These are phyloP conservation scores for Alternaria triticina DNA, from an alignment of 2,329 filamentous ascomycete species.

Conservation along the genomic window DNA sequence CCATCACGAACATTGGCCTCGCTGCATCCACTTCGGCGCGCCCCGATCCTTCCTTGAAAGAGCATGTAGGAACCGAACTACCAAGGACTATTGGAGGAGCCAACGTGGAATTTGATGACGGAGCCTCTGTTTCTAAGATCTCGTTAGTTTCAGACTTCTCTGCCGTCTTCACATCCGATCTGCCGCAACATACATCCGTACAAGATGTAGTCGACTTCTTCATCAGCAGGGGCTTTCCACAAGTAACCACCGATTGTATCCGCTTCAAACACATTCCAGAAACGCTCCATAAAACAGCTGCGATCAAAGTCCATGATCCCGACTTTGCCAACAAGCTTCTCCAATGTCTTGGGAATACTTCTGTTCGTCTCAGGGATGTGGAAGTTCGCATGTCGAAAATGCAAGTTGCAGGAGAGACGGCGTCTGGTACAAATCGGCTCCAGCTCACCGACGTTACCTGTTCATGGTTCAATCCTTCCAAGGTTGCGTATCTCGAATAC, in stretches of 20 bases:
- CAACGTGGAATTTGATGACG: not conserved
- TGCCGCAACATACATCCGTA: not conserved
- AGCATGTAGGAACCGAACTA: not conserved
- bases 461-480: constrained; percentile 8
- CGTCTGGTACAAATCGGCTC: constrained; percentile 19
- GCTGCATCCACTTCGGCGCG: not conserved
- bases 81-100: not conserved
- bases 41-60: not conserved
- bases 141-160: not conserved
- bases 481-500: not conserved
- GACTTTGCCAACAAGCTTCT: constrained; percentile 1
- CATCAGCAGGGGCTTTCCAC: not conserved
- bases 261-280: not conserved
- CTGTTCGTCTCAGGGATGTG: not conserved
- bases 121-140: not conserved
- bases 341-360: not conserved
- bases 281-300: not conserved
- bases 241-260: not conserved
- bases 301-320: not conserved
- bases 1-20: not conserved
- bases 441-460: constrained; percentile 23
- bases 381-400: not conserved
- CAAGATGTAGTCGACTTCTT: not conserved
- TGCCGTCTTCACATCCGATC: not conserved
- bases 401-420: not conserved